Base-by-base conservation (phyloP, 2,329 filamentous ascomycete species). In the Nemania sp. region DNA sequence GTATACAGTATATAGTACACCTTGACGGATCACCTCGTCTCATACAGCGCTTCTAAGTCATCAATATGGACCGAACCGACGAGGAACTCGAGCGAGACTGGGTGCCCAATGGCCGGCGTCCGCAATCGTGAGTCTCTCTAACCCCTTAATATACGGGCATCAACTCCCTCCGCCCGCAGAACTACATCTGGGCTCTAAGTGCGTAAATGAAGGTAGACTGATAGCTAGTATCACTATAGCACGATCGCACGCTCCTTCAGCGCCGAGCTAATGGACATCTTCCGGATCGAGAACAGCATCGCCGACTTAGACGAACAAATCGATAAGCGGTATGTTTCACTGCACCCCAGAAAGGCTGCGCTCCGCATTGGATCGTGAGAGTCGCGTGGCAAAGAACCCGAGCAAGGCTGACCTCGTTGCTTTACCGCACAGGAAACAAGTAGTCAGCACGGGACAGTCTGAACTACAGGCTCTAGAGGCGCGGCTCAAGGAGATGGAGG, bases 221-320 rank as follows among this genome's bases (percentile, higher is more conserved):
- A 71, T 60, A 52, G 48, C 17, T 18, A 20, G 54, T 66, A 47
- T 55, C 62, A 65, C 48, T 64, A 29, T 77, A 97, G 93, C 65
- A 95, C 91, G 63, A 87, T 97, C 77, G 93, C 92, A 55, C 89
- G 87, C 69, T 91, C 90, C 73, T 97, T 97, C 78, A 94, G 92
- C 61, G 82, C 87, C 46, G 91, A 94, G 74, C 82, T 97, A 63
- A 90, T 94, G 80, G 89, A 92, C 74, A 89, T 96, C 69, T 97
- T 97, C 80, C 89, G 90, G 72, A 88, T 97, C 72, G 91, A 95
- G 69, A 89, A 87, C 76, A 89, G 88, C 68, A 73, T 95, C 60
- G 86, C 89, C 71, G 84, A 89, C 64, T 83, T 96, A 37, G 86
- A 90, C 71, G 83, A 89, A 74, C 86, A 90, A 67, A 86, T 97